Evolutionary conservation across 2,329 filamentous ascomycete genomes (phyloP).

Genomic region (Aspergillus viridinutans): DNA sequence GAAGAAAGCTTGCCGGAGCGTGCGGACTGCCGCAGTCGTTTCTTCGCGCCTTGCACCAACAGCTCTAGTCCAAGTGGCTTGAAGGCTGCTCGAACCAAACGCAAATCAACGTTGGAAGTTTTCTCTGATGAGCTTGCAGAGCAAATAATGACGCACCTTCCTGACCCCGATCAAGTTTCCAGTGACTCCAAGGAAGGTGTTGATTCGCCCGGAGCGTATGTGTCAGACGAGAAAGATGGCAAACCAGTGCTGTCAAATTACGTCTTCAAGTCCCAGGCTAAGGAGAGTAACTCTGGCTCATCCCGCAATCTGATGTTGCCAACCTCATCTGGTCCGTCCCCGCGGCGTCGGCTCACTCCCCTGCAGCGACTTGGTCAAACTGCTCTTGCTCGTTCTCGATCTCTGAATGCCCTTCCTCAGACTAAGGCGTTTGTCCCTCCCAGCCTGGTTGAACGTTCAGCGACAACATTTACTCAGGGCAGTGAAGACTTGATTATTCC

Average conservation of each 20-base stretch:
- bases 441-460: constrained; percentile 9
- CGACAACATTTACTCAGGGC: constrained; percentile 29
- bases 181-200: not conserved
- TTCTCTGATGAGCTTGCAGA: constrained; percentile 53
- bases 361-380: constrained; percentile 40
- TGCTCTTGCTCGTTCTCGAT: constrained; percentile 37
- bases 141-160: constrained; percentile 46
- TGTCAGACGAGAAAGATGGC: not conserved
- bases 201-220: not conserved
- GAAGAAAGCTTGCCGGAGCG: constrained; percentile 31
- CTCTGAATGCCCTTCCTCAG: constrained; percentile 24
- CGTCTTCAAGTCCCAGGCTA: not conserved
- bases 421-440: constrained; percentile 7
- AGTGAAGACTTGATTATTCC: constrained; percentile 52
- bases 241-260: not conserved
- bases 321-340: not conserved
- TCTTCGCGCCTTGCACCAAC: constrained; percentile 38
- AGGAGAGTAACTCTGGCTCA: not conserved
- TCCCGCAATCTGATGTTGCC: not conserved
- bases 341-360: constrained; percentile 28
- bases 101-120: constrained; percentile 44
- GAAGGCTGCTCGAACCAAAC: constrained; percentile 36
- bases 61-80: constrained; percentile 39
- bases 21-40: constrained; percentile 42
- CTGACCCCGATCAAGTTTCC: constrained; percentile 27